Evolutionary conservation across 2,329 filamentous ascomycete species (phyloP), one percentile per base, ranked within the genome.

Genomic region (Dothistroma septosporum): DNA sequence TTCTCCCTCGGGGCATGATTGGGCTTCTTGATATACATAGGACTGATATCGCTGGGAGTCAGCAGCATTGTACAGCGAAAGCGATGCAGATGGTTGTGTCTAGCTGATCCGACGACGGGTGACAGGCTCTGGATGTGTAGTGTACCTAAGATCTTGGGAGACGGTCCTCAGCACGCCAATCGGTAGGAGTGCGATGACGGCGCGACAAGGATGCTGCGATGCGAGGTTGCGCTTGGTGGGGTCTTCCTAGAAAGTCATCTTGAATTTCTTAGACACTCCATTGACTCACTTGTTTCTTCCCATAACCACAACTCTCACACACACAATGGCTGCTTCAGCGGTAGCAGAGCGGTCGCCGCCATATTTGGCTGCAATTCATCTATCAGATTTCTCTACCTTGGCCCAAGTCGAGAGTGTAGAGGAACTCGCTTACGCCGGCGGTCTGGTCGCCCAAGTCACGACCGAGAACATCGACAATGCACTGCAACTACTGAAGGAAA

Each of bases 401-500:
- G 68, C 78, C 46, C 75, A 77, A 57, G 83, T 83, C 60, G 78
- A 86, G 59, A 75, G 77, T 35, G 60, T 63, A 14, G 66, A 68
- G 49, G 62, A 77, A 77, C 63, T 88, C 64, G 80, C 84, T 33
- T 86, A 83, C 72, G 78, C 87, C 57, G 83, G 83, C 65, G 80
- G 80, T 60, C 80, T 85, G 60, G 82, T 85, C 68, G 75, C 84
- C 58, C 79, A 77, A 65, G 79, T 83, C 59, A 80, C 80, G 19
- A 75, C 76, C 22, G 58, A 67, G 33, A 71, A 66, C 22, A 71
- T 83, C 67, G 77, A 81, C 53, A 67, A 75, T 41, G 77, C 80
- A 10, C 77, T 83, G 52, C 46, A 69, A 24, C 84, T 87, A 70
- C 77, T 88, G 47, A 80, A 81, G 58, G 75, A 81, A 55, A 83